Conservation (phyloP, 495 filamentous ascomycete genomes). For the Aspergillus haitiensis region DNA sequence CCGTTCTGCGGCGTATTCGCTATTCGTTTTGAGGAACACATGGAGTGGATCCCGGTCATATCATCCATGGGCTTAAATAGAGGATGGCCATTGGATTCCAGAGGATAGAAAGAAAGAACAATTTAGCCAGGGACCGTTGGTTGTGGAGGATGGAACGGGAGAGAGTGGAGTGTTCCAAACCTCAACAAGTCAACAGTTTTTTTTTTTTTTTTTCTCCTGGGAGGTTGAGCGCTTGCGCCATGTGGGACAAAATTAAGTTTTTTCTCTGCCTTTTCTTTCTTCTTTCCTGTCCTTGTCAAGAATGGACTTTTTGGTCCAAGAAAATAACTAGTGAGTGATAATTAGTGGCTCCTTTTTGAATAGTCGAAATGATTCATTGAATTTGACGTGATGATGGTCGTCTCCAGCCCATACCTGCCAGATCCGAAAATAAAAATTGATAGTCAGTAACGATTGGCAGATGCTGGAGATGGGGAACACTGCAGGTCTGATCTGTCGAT, state of each 20-base stretch:
- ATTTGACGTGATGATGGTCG: neutral
- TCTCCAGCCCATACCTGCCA: neutral
- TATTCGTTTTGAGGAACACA: neutral
- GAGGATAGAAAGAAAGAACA: neutral
- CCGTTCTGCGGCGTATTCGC: slow-evolving; percentile 1
- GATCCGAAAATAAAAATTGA: neutral
- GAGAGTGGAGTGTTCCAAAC: neutral
- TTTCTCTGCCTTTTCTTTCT: neutral
- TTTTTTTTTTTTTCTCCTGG: neutral
- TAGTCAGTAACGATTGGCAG: neutral
- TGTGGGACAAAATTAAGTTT: neutral
- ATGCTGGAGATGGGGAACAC: neutral
- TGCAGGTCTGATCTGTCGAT: neutral
- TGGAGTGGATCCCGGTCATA: neutral
- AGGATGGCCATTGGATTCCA: neutral
- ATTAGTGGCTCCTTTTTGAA: neutral
- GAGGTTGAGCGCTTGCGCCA: neutral
- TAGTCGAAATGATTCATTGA: neutral
- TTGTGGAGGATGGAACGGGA: neutral
- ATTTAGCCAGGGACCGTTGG: slow-evolving; percentile 2
- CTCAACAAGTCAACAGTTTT: slow-evolving; percentile 7
- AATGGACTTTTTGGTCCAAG: neutral
- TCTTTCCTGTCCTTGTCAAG: neutral
- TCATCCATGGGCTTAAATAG: neutral
- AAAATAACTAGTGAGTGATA: too few relatives aligned